phyloP scores from a whole-genome alignment of 1,139 yeast species.

The Zhuliangozyma blackwelliae region DNA sequence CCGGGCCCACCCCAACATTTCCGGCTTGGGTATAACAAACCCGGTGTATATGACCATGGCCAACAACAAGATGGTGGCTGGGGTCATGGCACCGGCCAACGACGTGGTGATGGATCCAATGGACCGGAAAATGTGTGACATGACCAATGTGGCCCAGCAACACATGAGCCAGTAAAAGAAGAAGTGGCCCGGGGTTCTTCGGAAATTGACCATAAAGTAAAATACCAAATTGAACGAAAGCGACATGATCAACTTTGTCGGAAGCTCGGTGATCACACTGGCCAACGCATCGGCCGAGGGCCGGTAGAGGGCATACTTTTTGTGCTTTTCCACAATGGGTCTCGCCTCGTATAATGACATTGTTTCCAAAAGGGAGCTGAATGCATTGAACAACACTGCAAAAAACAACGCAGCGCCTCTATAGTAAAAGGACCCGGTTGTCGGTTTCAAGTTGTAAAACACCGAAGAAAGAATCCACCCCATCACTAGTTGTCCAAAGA shows the following conservation, averaged over 20 bases:
- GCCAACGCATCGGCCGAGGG: slow-evolving; percentile 67
- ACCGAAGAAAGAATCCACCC: slow-evolving; percentile 71
- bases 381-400: slow-evolving; percentile 53
- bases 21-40: slow-evolving; percentile 52
- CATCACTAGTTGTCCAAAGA: slow-evolving; percentile 67
- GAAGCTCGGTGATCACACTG: slow-evolving; percentile 54
- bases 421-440: slow-evolving; percentile 51
- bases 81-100: slow-evolving; percentile 58
- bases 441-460: slow-evolving; percentile 45
- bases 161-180: slow-evolving; percentile 47
- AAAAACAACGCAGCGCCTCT: slow-evolving; percentile 57
- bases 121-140: slow-evolving; percentile 57
- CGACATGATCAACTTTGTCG: slow-evolving; percentile 46
- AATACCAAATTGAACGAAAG: slow-evolving; percentile 43
- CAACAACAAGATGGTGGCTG: slow-evolving; percentile 53
- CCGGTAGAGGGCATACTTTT: slow-evolving; percentile 58
- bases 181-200: slow-evolving; percentile 57
- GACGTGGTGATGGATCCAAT: slow-evolving; percentile 55
- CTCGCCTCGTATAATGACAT: slow-evolving; percentile 53
- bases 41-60: slow-evolving; percentile 57
- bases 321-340: slow-evolving; percentile 59
- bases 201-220: slow-evolving; percentile 56
- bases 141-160: slow-evolving; percentile 44
- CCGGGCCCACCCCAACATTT: slow-evolving; percentile 61
- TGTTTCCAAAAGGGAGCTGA: slow-evolving; percentile 56